Evolutionary conservation across 108 stramenopile genomes (phyloP).

Genomic region (Ochromonas danica): DNA sequence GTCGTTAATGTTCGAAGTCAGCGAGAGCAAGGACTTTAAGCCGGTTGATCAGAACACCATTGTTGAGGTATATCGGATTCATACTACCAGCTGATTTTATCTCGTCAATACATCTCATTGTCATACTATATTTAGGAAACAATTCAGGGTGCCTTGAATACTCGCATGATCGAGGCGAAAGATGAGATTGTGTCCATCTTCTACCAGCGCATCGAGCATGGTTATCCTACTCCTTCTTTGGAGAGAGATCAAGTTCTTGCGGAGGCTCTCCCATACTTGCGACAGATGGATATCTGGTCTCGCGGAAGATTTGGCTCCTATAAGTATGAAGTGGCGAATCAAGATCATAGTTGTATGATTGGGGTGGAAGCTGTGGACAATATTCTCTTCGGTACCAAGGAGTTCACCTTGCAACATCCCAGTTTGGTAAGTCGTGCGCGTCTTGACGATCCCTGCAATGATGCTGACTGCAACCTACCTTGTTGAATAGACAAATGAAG

Average conservation of each 20-base stretch:
- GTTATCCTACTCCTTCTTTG: slow-evolving; percentile 28
- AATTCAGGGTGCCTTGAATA: slow-evolving; percentile 30
- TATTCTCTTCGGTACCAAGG: slow-evolving; percentile 27
- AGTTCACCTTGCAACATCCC: slow-evolving; percentile 30
- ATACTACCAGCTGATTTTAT: neutral
- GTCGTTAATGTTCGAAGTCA: slow-evolving; percentile 35
- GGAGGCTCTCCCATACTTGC: slow-evolving; percentile 4
- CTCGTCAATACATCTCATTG: neutral
- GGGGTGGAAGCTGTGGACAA: slow-evolving; percentile 35
- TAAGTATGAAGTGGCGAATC: slow-evolving; percentile 36
- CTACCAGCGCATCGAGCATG: slow-evolving; percentile 18
- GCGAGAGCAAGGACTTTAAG: neutral
- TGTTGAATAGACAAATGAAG: slow-evolving; percentile 31
- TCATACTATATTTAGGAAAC: slow-evolving; percentile 1
- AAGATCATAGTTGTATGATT: slow-evolving; percentile 28
- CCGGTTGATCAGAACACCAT: slow-evolving; percentile 26
- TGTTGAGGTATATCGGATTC: slow-evolving; percentile 6
- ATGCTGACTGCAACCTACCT: no score
- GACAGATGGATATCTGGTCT: slow-evolving; percentile 8
- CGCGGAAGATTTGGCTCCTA: slow-evolving; percentile 28
- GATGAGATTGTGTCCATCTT: slow-evolving; percentile 34
- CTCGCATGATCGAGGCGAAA: neutral
- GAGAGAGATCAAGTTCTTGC: neutral
- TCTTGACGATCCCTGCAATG: neutral
- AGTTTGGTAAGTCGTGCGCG: slow-evolving; percentile 7